A percentile compares a stretch with the other conserved stretches of the same genome.
Conservation (phyloP, 1,284 basidiomycete species). For the Spongiforma sp. region DNA sequence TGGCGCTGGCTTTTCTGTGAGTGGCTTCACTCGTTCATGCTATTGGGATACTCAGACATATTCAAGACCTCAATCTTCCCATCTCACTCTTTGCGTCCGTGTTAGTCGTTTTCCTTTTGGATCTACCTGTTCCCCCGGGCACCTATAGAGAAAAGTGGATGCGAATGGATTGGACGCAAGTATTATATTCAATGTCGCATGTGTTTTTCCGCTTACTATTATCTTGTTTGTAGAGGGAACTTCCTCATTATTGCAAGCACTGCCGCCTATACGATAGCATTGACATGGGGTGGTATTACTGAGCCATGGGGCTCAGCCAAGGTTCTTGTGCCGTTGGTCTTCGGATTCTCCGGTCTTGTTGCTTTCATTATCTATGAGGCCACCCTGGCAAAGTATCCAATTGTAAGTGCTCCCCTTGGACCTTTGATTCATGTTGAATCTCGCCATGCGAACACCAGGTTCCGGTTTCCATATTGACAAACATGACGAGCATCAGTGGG, state of each 20-base stretch:
- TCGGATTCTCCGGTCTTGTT: constrained; percentile 42
- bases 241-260: constrained; percentile 16
- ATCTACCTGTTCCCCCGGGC: constrained; percentile 14
- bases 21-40: not conserved
- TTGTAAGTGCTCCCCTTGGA: constrained; percentile 12
- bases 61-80: constrained; percentile 23
- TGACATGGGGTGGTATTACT: constrained; percentile 19
- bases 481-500: constrained; percentile 21
- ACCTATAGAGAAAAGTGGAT: constrained; percentile 14
- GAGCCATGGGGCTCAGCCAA: constrained; percentile 46
- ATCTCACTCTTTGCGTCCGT: constrained; percentile 13
- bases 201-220: not conserved
- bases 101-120: constrained; percentile 10
- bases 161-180: constrained; percentile 24
- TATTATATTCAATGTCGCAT: too few relatives aligned
- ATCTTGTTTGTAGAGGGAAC: constrained; percentile 13
- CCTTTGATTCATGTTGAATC: not conserved
- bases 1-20: constrained; percentile 27
- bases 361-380: constrained; percentile 18
- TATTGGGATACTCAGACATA: not conserved
- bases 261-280: constrained; percentile 11
- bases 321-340: constrained; percentile 47
- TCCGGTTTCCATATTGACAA: constrained; percentile 18
- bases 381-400: constrained; percentile 16
- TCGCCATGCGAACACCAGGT: constrained; percentile 17